Conservation (phyloP, 192 early-diverging fungal species). For the Umbelopsis isabellina region DNA sequence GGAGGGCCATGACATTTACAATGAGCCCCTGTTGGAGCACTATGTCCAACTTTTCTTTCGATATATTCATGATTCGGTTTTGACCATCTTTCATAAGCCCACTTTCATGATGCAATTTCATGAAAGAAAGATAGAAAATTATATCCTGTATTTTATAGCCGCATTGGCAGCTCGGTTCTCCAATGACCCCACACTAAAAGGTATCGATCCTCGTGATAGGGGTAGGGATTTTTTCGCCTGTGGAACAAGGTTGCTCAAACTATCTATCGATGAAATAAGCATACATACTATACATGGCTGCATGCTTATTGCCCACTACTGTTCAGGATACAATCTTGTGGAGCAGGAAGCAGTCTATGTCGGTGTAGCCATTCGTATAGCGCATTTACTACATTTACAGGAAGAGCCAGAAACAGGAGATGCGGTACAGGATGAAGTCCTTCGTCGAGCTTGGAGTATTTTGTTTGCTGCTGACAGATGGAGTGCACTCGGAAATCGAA, state of each 20-base stretch:
- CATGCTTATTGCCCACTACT: slow-evolving; percentile 19
- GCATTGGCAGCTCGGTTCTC: slow-evolving; percentile 13
- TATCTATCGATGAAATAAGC: slow-evolving; percentile 6
- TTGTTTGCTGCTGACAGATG: slow-evolving; percentile 22
- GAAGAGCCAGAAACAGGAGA: slow-evolving; percentile 21
- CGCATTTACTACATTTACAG: slow-evolving; percentile 15
- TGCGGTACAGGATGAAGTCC: slow-evolving; percentile 9
- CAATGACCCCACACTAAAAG: not conserved
- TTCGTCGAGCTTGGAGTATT: slow-evolving; percentile 18
- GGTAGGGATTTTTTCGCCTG: not conserved
- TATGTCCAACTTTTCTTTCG: slow-evolving; percentile 20
- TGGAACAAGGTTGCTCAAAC: slow-evolving; percentile 7
- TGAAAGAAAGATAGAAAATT: slow-evolving; percentile 11
- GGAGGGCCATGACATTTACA: slow-evolving; percentile 4
- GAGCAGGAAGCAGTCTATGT: slow-evolving; percentile 24
- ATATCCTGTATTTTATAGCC: slow-evolving; percentile 9
- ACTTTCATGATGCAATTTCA: slow-evolving; percentile 20
- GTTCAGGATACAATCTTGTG: slow-evolving; percentile 14
- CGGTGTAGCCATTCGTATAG: slow-evolving; percentile 17
- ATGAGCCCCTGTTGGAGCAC: slow-evolving; percentile 8
- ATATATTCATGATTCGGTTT: slow-evolving; percentile 11
- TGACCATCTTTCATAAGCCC: slow-evolving; percentile 22
- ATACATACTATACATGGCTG: slow-evolving; percentile 16
- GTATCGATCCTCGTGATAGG: slow-evolving; percentile 7
- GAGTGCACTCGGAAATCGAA: slow-evolving; percentile 22